Base-by-base conservation (phyloP, 2,329 filamentous ascomycete species). In the Apiospora sp. region DNA sequence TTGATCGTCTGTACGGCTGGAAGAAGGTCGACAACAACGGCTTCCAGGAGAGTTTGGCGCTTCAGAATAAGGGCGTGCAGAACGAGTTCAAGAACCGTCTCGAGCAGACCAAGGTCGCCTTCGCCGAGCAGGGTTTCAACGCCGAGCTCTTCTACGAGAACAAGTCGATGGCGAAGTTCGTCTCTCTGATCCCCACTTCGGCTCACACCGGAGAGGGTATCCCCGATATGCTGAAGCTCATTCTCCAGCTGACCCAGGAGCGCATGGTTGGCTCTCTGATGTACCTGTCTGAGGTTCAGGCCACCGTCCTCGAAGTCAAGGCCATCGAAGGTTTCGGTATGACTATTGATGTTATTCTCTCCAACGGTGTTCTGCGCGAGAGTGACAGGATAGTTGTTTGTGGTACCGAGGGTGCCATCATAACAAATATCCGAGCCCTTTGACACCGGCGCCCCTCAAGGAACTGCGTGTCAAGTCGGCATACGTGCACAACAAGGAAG, bases 121-220 rank as follows among this genome's bases (percentile, higher is more conserved):
- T 99, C 82, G 89, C 95, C 76, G 96, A 98, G 87, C 95, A 98
- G 83, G 94, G 95, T 76, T 98, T 99, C 90, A 99, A 99, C 87
- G 92, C 96, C 2, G 96, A 98, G 85, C 88, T 99, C 69, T 98
- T 92, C 87, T 98, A 94, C 86, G 93, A 98, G 86, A 99, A 99
- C 88, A 98, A 97, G 87, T 97, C 94, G 75, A 96, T 98, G 94
- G 92, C 95, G 74, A 93, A 92, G 81, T 93, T 92, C 79, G 96
- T 99, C 73, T 99, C 96, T n/a, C 89, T 99, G 73, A 94, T 98
- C 70, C 96, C 96, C 54, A 99, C 97, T 4, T 98, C 96, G 3
- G 97, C 97, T 22, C 94, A 98, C 84, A 98, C 96, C n/a, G 97
- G 96, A 79, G 96, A 99, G 86, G 96, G 96, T 91, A 96, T 99